Base-by-base conservation (phyloP, 2,329 filamentous ascomycete genomes). In the Coniochaeta sp. region DNA sequence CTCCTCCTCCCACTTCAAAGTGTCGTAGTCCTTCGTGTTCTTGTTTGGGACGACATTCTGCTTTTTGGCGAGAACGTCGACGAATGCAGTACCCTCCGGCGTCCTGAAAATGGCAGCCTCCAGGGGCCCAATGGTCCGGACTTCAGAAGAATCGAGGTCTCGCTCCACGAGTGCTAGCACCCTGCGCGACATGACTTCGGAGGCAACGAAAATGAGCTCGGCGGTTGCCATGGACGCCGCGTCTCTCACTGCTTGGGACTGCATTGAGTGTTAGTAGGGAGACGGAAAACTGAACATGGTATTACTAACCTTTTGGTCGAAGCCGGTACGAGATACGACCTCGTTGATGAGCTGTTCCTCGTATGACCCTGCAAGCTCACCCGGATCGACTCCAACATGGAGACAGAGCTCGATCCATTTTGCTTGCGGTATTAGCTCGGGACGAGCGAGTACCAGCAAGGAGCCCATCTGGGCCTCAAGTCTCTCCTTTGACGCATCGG, bases 1-100 rank as follows among this genome's bases (percentile, higher is more conserved):
- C 57, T 99, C 94, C 65, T 92, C 87, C 68, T 99, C 94, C 94
- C 95, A 99, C 68, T 96, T 96, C 35, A 96, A 70, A 1, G 90
- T 95, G 60, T 99, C 90, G 61, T 96, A 96, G 65, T 97, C 94
- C 66, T 95, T 96, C 48, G 83, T 86, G 61, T 90, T 96, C 71
- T 96, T 97, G 69, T 91, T 86, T 3, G 90, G 83, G 2, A 86
- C 72, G 32, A 77, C 73, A 55, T 81, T 81, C 53, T 83, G 74
- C 65, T 95, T 95, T 64, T 89, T 91, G 30, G 87, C 89, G 6
- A 99, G 77, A 0, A 97, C 89, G 68, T 99, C 94, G 18, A 99
- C 78, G 60, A 95, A 97, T 13, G 85, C 80, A 1, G 86, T 91
- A 1, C 91, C 92, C 65, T 95, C 90, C 1, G 91, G 87, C 0